Base-by-base conservation (phyloP, 2,329 filamentous ascomycete genomes). In the Trichophyton benhamiae region DNA sequence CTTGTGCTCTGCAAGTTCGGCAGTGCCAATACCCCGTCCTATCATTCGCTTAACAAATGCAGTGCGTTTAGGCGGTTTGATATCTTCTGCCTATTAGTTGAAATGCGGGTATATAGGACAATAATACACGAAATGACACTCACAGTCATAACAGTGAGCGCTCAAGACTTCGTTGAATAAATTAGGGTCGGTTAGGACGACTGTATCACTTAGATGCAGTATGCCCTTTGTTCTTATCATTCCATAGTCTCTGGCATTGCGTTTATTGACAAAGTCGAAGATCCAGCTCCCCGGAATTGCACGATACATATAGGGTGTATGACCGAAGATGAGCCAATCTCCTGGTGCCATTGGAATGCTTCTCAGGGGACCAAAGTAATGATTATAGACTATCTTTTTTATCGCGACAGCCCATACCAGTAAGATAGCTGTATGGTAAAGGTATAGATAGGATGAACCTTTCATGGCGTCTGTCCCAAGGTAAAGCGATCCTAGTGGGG, bases 71-170 rank as follows among this genome's bases (percentile, higher is more conserved):
- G 68, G 69, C 3, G 79, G 79, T 65, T 82, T 82, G 8, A 48
- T 48, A 48, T 48, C 44, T 48, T 48, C 44, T 15, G 17, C 15
- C 5, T 6, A 17, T 46, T 46, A 46, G 42, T 8, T 5, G 27
- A 30, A 46, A 8, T 17, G 42, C n/a, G 22, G 7, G 5, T 20
- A 22, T 9, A 38, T 38, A 11, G 17, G 44, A 22, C 3, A 22
- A 20, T 11, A 9, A 20, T 11, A 22, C 44, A 2, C 4, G 5
- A 11, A 48, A 48, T 4, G 20, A 7, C 44, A 22, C 65, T 80
- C 77, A 58, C 80, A 81, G 63, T 82, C 79, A 61, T 82, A 82
- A 3, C 75, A 77, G 44, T 78, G 78, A 46, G 79, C 76, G 42
- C 80, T 79, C 61, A 83, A 75, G 9, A 82, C 72, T 41, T 82